Evolutionary conservation across 768 basidiomycete genomes (phyloP), one percentile per base, ranked within the genome.

Genomic region (Lyophyllum shimeji): DNA sequence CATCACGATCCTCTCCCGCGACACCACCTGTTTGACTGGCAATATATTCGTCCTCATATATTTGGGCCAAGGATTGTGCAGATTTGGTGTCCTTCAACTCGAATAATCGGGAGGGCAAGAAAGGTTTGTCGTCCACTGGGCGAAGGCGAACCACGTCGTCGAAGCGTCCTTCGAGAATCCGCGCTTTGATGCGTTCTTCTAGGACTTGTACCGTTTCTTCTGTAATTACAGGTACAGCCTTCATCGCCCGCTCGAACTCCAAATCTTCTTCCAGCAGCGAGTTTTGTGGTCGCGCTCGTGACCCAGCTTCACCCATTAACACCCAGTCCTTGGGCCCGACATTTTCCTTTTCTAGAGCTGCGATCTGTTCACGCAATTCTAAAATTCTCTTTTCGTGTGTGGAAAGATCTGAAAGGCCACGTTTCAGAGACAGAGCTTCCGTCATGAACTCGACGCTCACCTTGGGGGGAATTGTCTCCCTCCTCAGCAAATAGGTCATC

Each of bases 31-130:
- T 73, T 59, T 86, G 83, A 33, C 82, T 82, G 6, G 87, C 85
- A 37, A 86, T 78, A 69, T 89, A 99, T 55, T 95, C 95, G 45
- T 90, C 87, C 67, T 97, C 97, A 71, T 98, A 98, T 39, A 99
- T 91, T 73, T 98, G 90, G 13, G 95, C 95, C 45, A 99, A 82
- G 0, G 92, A 95, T 67, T 93, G 89, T 3, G 83, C 77, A 7
- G 92, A 95, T 67, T 95, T 91, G 3, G 84, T 86, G 64, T 96
- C 95, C 68, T 93, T 86, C 8, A 98, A 75, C 67, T 98, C 95
- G 56, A 97, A 84, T 53, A 92, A 76, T 29, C 89, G 84, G 0
- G 94, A 97, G 0, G 96, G 93, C 0, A 98, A 76, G 78, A 95
- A 98, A 0, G 95, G 86, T 60, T 89, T 91, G 60, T 94, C 86